Conservation (phyloP, 768 basidiomycete species). For the Omphalotus guepiniiformis region DNA sequence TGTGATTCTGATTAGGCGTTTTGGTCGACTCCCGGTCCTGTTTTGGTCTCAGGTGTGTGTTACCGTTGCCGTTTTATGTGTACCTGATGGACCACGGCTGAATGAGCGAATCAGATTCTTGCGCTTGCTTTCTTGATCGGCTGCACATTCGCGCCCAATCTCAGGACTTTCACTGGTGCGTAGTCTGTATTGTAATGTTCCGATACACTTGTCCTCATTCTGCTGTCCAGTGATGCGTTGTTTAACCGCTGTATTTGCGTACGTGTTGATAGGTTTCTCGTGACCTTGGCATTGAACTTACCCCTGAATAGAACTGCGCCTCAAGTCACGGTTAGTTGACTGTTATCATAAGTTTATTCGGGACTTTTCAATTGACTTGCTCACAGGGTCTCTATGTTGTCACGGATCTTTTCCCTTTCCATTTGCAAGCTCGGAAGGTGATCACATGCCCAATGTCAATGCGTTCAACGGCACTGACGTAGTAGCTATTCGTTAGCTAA, state of each 20-base stretch:
- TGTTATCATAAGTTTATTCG: not conserved
- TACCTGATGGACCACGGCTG: not conserved
- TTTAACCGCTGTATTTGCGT: slow-evolving; percentile 55
- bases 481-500: slow-evolving; percentile 37
- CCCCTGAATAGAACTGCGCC: slow-evolving; percentile 42
- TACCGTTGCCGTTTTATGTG: not conserved
- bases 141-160: slow-evolving; percentile 51
- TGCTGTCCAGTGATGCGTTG: slow-evolving; percentile 45
- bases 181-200: not conserved
- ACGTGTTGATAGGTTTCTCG: slow-evolving; percentile 11
- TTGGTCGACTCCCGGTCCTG: slow-evolving; percentile 60
- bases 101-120: slow-evolving; percentile 34
- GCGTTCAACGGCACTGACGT: not conserved
- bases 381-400: slow-evolving; percentile 53
- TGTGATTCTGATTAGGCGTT: slow-evolving; percentile 61
- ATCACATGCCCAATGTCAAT: slow-evolving; percentile 7
- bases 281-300: not conserved
- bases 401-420: slow-evolving; percentile 65
- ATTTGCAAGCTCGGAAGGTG: slow-evolving; percentile 63
- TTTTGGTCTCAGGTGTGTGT: slow-evolving; percentile 64
- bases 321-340: slow-evolving; percentile 49
- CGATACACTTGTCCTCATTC: not conserved
- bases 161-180: slow-evolving; percentile 54
- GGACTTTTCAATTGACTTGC: not conserved
- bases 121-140: slow-evolving; percentile 57